Percentiles rank a stretch among this genome's conserved stretches.
Conservation (phyloP, 225 moss, liverwort and hornwort genomes). For the Physcomitrellopsis africana region DNA sequence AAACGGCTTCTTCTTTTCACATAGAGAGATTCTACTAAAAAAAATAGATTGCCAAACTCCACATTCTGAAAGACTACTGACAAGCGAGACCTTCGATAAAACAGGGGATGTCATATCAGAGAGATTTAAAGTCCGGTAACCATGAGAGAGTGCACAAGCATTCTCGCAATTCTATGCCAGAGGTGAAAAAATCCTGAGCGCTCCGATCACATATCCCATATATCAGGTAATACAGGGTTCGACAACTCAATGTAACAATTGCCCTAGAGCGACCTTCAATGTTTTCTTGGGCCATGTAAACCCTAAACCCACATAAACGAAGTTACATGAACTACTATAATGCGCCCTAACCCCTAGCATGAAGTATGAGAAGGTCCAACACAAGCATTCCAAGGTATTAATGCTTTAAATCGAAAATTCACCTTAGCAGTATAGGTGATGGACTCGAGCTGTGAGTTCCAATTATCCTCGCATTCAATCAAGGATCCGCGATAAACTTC, state of each 20-base stretch:
- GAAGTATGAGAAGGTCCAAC: neutral
- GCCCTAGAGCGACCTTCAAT: slow-evolving; percentile 12
- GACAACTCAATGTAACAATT: neutral
- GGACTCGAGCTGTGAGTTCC: slow-evolving; percentile 68
- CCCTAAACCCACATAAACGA: slow-evolving; percentile 1
- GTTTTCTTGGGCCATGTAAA: neutral
- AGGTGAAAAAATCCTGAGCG: neutral
- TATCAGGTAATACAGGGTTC: slow-evolving; percentile 12
- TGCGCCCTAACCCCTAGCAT: neutral
- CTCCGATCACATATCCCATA: neutral
- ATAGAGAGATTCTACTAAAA: neutral
- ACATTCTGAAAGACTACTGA: neutral
- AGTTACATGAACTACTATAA: neutral
- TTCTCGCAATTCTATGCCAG: neutral
- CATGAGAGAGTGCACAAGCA: neutral
- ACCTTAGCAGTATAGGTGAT: slow-evolving; percentile 69
- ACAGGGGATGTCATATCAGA: neutral
- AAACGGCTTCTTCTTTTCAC: neutral
- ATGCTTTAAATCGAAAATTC: neutral
- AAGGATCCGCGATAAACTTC: slow-evolving; percentile 62
- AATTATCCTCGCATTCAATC: slow-evolving; percentile 70
- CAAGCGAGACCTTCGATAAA: neutral
- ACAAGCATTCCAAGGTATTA: neutral
- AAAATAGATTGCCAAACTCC: neutral
- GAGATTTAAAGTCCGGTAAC: neutral